Percentiles rank a stretch among this genome's conserved stretches.
Evolutionary conservation across 2,329 filamentous ascomycete species (phyloP).

Genomic region (Venturia nashicola): DNA sequence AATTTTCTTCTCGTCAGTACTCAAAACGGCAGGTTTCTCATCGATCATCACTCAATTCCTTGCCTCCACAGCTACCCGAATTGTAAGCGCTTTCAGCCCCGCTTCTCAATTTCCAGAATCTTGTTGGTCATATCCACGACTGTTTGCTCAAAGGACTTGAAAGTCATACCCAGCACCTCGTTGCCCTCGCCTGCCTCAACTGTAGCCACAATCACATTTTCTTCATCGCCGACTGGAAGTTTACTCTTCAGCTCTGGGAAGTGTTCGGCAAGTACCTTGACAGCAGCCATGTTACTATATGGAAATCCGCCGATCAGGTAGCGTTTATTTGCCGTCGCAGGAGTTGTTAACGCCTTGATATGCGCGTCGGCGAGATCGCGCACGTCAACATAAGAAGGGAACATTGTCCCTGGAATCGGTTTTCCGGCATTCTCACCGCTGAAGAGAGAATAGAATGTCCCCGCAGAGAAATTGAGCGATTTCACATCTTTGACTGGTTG

Average conservation of each 20-base stretch:
- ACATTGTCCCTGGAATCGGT: constrained; percentile 46
- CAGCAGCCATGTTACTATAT: constrained; percentile 36
- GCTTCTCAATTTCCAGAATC: constrained; percentile 17
- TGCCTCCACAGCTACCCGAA: background rate
- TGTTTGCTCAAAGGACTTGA: constrained; percentile 17
- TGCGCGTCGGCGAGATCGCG: constrained; percentile 50
- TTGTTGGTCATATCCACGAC: constrained; percentile 17
- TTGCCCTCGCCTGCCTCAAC: constrained; percentile 15
- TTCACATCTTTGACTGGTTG: constrained; percentile 59
- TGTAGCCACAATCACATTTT: constrained; percentile 14
- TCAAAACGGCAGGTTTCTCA: background rate
- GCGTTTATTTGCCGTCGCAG: constrained; percentile 46
- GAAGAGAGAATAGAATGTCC: constrained; percentile 39
- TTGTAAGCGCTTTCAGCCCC: background rate
- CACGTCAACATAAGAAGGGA: constrained; percentile 36
- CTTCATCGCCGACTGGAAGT: constrained; percentile 32
- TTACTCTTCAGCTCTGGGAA: constrained; percentile 40
- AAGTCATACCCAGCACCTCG: constrained; percentile 14
- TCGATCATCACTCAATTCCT: background rate
- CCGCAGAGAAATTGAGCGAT: constrained; percentile 54
- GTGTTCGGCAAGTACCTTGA: constrained; percentile 30
- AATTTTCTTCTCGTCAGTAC: background rate
- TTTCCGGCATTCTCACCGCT: constrained; percentile 46
- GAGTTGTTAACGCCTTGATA: constrained; percentile 43
- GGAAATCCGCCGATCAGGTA: constrained; percentile 46